Conservation (phyloP, 768 basidiomycete genomes). For the Mycena haematopus region DNA sequence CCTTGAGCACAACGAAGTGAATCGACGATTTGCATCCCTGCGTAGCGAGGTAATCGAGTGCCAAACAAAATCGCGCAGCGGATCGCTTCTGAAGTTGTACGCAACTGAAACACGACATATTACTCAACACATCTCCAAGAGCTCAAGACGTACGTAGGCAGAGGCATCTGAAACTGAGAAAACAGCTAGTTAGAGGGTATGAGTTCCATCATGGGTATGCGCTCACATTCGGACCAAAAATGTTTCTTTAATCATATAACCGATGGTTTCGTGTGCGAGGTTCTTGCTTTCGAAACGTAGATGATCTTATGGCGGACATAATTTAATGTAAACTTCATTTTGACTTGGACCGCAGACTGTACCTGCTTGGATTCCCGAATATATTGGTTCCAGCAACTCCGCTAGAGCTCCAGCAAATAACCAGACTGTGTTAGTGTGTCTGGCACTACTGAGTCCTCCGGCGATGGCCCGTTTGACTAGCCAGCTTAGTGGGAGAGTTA, state of each 20-base stretch:
- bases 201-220: background rate
- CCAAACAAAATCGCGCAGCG: background rate
- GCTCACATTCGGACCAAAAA: constrained; percentile 58
- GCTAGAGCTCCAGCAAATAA: constrained; percentile 32
- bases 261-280: constrained; percentile 26
- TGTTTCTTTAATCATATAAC: constrained; percentile 35
- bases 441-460: constrained; percentile 12
- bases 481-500: constrained; percentile 65
- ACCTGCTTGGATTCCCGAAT: constrained; percentile 34
- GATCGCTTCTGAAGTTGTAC: constrained; percentile 12
- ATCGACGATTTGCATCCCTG: constrained; percentile 9
- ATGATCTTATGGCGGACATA: constrained; percentile 29
- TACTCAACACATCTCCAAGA: background rate
- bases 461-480: constrained; percentile 37
- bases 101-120: constrained; percentile 4
- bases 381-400: constrained; percentile 33
- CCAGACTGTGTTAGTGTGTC: constrained; percentile 19
- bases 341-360: background rate
- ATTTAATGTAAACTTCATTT: background rate
- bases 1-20: constrained; percentile 6
- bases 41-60: constrained; percentile 14
- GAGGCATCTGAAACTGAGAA: constrained; percentile 54
- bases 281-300: constrained; percentile 36
- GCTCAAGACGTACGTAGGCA: constrained; percentile 41
- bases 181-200: background rate